Evolutionary conservation across 2,329 filamentous ascomycete genomes (phyloP).

Genomic region (Phyllosticta paracitricarpa): DNA sequence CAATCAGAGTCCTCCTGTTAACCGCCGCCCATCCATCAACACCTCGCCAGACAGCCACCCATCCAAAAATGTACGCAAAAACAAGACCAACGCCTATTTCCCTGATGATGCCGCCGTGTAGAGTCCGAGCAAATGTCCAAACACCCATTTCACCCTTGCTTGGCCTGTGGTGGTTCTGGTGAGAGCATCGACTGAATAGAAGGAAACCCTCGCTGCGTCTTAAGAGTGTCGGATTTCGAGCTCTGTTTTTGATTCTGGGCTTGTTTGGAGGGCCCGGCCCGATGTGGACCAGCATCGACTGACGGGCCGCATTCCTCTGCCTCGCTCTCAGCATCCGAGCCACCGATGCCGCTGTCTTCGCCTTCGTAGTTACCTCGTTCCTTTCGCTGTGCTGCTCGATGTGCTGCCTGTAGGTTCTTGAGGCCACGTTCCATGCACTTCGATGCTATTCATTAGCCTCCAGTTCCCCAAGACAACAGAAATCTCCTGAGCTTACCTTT

Average conservation of each 20-base stretch:
- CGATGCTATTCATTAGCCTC: neutral
- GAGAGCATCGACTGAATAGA: conserved; percentile 32
- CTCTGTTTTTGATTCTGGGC: neutral
- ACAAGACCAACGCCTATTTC: neutral
- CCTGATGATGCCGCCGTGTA: neutral
- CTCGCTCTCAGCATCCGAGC: conserved; percentile 39
- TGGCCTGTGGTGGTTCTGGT: conserved; percentile 11
- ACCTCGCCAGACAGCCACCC: neutral
- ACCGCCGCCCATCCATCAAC: neutral
- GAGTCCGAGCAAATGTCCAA: neutral
- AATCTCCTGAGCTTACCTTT: conserved; percentile 52
- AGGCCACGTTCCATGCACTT: conserved; percentile 78
- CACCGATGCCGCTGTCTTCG: conserved; percentile 62
- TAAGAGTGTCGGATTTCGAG: neutral
- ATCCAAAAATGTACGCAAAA: neutral
- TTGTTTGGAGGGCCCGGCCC: conserved; percentile 30
- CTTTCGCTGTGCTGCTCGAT: conserved; percentile 55
- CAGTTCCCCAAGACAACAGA: conserved; percentile 30
- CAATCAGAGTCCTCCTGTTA: neutral
- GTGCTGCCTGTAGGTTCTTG: conserved; percentile 65
- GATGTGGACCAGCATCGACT: conserved; percentile 3
- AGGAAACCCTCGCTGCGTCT: conserved; percentile 21
- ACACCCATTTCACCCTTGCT: neutral
- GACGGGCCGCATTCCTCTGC: conserved; percentile 17
- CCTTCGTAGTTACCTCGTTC: conserved; percentile 45